phyloP scores from a whole-genome alignment of 2,329 filamentous ascomycete species.

The Penicillium sclerotiorum region DNA sequence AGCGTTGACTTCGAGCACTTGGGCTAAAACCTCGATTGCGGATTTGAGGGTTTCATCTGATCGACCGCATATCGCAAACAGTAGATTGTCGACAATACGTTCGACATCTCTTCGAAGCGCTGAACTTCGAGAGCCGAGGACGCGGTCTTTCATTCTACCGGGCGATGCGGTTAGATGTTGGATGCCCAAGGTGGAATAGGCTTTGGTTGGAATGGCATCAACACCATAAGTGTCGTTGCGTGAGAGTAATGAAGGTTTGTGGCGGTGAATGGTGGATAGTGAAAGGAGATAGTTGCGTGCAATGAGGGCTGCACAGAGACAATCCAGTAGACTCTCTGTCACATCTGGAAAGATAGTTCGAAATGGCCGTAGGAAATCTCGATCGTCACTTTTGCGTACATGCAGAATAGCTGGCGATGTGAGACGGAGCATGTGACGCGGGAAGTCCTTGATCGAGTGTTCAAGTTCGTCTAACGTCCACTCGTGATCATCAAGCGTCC shows the following conservation, averaged over 20 bases:
- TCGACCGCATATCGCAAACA: slow-evolving; percentile 40
- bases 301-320: slow-evolving; percentile 40
- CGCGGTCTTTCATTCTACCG: slow-evolving; percentile 30
- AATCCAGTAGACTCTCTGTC: slow-evolving; percentile 37
- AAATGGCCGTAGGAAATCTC: slow-evolving; percentile 36
- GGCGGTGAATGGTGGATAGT: slow-evolving; percentile 29
- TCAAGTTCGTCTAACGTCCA: slow-evolving; percentile 45
- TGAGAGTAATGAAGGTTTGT: slow-evolving; percentile 21
- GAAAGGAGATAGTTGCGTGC: slow-evolving; percentile 42
- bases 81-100: slow-evolving; percentile 38
- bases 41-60: slow-evolving; percentile 40
- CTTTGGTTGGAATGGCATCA: slow-evolving; percentile 38
- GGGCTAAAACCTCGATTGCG: slow-evolving; percentile 39
- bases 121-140: slow-evolving; percentile 32
- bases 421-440: slow-evolving; percentile 38
- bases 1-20: slow-evolving; percentile 40
- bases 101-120: slow-evolving; percentile 38
- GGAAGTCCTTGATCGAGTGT: slow-evolving; percentile 39
- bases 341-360: slow-evolving; percentile 39
- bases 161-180: slow-evolving; percentile 31
- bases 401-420: slow-evolving; percentile 44
- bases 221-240: slow-evolving; percentile 24
- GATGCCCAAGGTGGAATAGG: slow-evolving; percentile 36
- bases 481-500: slow-evolving; percentile 44
- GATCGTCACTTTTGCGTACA: slow-evolving; percentile 41